Percentiles rank a stretch among this genome's conserved stretches.
These are phyloP conservation scores for Microcyclosporella mali DNA, from an alignment of 2,329 filamentous ascomycete genomes.

Conservation along the genomic window DNA sequence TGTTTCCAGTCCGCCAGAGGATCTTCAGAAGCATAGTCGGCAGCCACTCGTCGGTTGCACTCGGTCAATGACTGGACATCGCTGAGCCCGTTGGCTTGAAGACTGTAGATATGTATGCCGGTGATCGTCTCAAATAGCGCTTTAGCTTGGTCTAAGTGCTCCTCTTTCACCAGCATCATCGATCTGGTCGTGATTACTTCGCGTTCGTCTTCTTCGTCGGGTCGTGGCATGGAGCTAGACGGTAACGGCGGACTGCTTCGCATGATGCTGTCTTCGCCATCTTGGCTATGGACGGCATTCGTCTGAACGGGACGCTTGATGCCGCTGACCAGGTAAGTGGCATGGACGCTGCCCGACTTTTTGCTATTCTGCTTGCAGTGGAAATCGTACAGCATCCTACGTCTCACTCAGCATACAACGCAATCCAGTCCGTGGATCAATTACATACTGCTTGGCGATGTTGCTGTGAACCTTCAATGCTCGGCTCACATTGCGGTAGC, in stretches of 20 bases:
- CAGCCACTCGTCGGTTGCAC: conserved; percentile 56
- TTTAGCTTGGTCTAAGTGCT: conserved; percentile 45
- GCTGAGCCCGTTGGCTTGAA: conserved; percentile 64
- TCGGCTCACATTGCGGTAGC: conserved; percentile 78
- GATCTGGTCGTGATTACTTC: conserved; percentile 41
- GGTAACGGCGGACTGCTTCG: conserved; percentile 61
- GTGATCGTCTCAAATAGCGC: conserved; percentile 64
- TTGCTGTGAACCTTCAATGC: conserved; percentile 79
- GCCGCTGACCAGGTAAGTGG: conserved; percentile 85
- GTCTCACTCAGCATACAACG: conserved; percentile 18
- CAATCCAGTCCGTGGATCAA: background rate
- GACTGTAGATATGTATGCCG: conserved; percentile 81
- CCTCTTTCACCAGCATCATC: conserved; percentile 26
- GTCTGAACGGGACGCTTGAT: conserved; percentile 43
- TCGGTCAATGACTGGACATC: conserved; percentile 64
- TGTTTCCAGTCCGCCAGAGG: conserved; percentile 52
- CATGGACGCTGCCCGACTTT: conserved; percentile 69
- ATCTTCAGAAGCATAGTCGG: conserved; percentile 53
- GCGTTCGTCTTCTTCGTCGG: conserved; percentile 44
- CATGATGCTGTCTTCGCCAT: conserved; percentile 63
- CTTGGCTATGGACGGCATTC: conserved; percentile 36
- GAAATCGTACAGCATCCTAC: conserved; percentile 81
- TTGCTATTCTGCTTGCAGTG: conserved; percentile 70
- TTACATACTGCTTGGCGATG: conserved; percentile 73
- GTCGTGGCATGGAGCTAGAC: conserved; percentile 53